A percentile compares a stretch with the other conserved stretches of the same genome.
These are phyloP conservation scores for Diaporthe ilicicola DNA, from an alignment of 2,329 filamentous ascomycete species.

Conservation along the genomic window DNA sequence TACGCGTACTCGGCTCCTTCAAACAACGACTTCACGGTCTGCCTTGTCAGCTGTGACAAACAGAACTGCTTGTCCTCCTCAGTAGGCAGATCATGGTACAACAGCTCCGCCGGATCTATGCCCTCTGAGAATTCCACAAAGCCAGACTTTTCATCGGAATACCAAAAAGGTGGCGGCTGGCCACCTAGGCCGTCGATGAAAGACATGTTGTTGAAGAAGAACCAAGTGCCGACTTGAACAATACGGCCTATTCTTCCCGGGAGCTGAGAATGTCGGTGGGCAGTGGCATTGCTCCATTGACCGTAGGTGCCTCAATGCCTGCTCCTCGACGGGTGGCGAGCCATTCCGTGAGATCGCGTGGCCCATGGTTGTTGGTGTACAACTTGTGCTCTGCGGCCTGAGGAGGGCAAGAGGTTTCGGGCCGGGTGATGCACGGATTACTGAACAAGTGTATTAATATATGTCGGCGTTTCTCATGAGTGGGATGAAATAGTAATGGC, in stretches of 20 bases:
- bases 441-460: neutral
- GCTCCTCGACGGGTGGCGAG: neutral
- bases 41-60: conserved; percentile 49
- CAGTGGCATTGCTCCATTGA: neutral
- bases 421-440: neutral
- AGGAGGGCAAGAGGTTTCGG: neutral
- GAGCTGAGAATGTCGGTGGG: neutral
- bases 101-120: conserved; percentile 46
- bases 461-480: neutral
- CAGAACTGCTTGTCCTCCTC: conserved; percentile 50
- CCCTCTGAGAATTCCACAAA: conserved; percentile 49
- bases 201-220: conserved; percentile 40
- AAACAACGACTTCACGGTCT: conserved; percentile 53
- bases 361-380: neutral
- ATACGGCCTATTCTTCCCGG: neutral
- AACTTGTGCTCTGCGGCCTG: neutral
- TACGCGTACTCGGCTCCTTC: conserved; percentile 54
- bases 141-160: conserved; percentile 49
- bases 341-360: neutral
- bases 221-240: neutral
- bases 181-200: conserved; percentile 54
- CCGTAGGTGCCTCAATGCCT: neutral
- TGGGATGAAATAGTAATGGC: neutral
- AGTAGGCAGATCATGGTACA: conserved; percentile 59
- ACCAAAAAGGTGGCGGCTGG: conserved; percentile 52